Evolutionary conservation across 2,329 filamentous ascomycete species (phyloP), one percentile per base, ranked within the genome.

Genomic region (Phaeosphaeriaceae sp.): DNA sequence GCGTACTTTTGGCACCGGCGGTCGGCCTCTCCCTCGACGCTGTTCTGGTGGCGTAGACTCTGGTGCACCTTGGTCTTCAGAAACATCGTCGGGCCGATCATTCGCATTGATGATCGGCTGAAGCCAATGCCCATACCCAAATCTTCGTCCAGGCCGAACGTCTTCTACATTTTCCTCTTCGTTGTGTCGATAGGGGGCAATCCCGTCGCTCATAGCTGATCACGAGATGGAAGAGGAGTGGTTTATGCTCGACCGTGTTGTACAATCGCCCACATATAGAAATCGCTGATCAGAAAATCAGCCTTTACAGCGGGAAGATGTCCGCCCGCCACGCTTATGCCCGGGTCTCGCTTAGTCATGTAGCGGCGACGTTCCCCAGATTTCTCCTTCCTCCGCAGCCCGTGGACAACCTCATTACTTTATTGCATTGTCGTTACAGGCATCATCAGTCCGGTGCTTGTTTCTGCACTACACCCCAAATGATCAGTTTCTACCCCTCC

Each of bases 21-120:
- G 67, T 54, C 69, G 63, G 15, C 65, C 69, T 21, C 70, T 57
- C 17, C 59, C 62, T 46, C 66, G 60, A 47, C 58, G 49, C 20
- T 45, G n/a, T 22, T 19, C 33, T 46, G 15, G 42, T 25, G 21
- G 21, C 6, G 45, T 40, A n/a, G 20, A 27, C 54, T 13, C 17
- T 47, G n/a, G 24, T 31, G 47, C 45, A 11, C 15, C 19, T 31
- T 48, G 22, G 11, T 20, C n/a, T 17, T 22, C 20, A 3, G 24
- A 21, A 31, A 20, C 19, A 20, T 33, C 24, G 7, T 22, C 40
- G 33, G 49, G 15, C 5, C 17, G 25, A 27, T 56, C 56, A 22
- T 62, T 60, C 44, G 53, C 45, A 11, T 46, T 49, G 24, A 60
- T 50, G 22, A 61, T 61, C 20, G 61, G 61, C 49, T 59, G 54